phyloP scores from a whole-genome alignment of 371 early-diverging fungal species.

The Apophysomyces ossiformis region DNA sequence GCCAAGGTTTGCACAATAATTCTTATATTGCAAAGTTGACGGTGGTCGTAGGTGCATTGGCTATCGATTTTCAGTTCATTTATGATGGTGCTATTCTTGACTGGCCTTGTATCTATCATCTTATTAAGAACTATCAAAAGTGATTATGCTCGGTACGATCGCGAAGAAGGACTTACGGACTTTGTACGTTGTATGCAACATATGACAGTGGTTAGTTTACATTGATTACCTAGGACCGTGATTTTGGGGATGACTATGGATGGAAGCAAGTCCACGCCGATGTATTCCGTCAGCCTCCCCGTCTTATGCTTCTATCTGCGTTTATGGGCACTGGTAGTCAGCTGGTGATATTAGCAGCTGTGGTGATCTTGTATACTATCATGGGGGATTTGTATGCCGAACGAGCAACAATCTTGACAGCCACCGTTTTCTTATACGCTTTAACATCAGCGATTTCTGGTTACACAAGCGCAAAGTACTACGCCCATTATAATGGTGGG shows the following conservation, averaged over 20 bases:
- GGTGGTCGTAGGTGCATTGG: slow-evolving; percentile 75
- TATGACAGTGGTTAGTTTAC: neutral
- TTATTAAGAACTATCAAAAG: slow-evolving; percentile 74
- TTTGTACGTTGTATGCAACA: slow-evolving; percentile 50
- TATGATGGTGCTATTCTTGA: slow-evolving; percentile 82
- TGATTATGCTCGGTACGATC: slow-evolving; percentile 83
- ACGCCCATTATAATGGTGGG: slow-evolving; percentile 71
- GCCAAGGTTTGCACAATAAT: slow-evolving; percentile 57
- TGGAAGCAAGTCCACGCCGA: slow-evolving; percentile 93
- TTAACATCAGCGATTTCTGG: slow-evolving; percentile 75
- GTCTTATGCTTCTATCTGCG: slow-evolving; percentile 70
- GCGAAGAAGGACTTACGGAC: slow-evolving; percentile 74
- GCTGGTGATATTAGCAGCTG: slow-evolving; percentile 61
- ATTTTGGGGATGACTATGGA: slow-evolving; percentile 87
- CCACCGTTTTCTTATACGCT: slow-evolving; percentile 82
- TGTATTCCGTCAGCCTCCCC: slow-evolving; percentile 81
- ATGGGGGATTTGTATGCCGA: slow-evolving; percentile 77
- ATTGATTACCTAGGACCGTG: slow-evolving; percentile 62
- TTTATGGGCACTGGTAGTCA: slow-evolving; percentile 80
- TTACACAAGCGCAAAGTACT: slow-evolving; percentile 72
- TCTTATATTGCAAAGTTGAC: neutral
- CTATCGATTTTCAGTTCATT: slow-evolving; percentile 85
- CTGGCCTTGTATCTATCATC: slow-evolving; percentile 77
- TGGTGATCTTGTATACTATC: slow-evolving; percentile 76
- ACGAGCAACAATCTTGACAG: slow-evolving; percentile 80